Evolutionary conservation across 805 yeast species (phyloP).

Genomic region (Ogataea salicorniae): DNA sequence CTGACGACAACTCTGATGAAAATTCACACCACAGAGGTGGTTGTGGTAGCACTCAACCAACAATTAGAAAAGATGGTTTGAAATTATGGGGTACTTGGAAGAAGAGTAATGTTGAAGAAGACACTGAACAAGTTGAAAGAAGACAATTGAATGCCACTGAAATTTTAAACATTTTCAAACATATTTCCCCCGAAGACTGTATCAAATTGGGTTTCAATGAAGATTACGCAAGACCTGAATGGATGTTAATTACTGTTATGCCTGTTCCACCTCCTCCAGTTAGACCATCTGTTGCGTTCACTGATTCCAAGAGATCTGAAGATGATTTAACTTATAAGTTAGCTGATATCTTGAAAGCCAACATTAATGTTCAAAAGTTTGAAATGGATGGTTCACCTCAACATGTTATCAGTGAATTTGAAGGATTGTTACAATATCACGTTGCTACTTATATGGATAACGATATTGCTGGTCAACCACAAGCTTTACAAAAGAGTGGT

Average conservation of each 20-base stretch:
- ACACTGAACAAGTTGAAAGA: conserved; percentile 86
- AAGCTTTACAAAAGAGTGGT: conserved; percentile 96
- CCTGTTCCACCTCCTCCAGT: conserved; percentile 99
- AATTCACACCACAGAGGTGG: conserved; percentile 69
- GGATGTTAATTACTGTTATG: conserved; percentile 95
- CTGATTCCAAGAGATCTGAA: conserved; percentile 97
- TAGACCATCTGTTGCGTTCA: conserved; percentile 96
- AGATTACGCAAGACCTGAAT: conserved; percentile 97
- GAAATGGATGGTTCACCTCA: conserved; percentile 99
- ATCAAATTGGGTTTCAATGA: conserved; percentile 81
- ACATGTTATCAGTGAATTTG: conserved; percentile 95
- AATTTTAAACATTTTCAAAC: conserved; percentile 85
- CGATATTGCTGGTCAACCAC: conserved; percentile 99
- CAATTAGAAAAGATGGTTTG: conserved; percentile 91
- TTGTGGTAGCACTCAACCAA: conserved; percentile 96
- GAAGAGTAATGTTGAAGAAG: conserved; percentile 69
- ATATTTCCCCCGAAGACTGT: conserved; percentile 82
- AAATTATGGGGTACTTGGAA: conserved; percentile 99
- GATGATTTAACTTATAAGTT: conserved; percentile 97
- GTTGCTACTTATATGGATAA: conserved; percentile 99
- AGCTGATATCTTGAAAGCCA: conserved; percentile 95
- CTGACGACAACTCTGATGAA: conserved; percentile 43
- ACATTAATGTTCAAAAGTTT: conserved; percentile 92
- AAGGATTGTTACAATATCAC: conserved; percentile 90
- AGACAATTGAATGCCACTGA: conserved; percentile 85